phyloP scores from a whole-genome alignment of 352 stramenopile genomes.

The Phytophthora sojae region DNA sequence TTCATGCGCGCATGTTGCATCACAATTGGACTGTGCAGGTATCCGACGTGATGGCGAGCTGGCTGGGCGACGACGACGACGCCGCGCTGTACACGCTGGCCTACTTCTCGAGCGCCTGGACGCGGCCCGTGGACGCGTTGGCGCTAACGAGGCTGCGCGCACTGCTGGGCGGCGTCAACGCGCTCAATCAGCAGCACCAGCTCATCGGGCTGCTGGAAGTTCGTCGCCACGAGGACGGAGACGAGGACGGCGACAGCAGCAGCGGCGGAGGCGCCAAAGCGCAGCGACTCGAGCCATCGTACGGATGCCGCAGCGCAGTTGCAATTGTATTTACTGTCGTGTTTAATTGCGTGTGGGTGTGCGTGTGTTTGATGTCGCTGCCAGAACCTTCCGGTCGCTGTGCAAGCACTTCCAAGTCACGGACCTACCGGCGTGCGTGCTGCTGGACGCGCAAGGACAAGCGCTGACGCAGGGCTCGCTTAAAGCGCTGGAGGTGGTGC shows the following conservation, averaged over 20 bases:
- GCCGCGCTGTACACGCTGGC: slow-evolving; percentile 47
- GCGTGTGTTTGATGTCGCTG: not conserved
- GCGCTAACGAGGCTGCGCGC: slow-evolving; percentile 31
- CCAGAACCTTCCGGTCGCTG: slow-evolving; percentile 45
- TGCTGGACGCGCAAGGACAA: slow-evolving; percentile 40
- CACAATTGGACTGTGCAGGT: not conserved
- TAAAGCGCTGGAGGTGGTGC: slow-evolving; percentile 18
- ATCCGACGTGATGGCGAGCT: slow-evolving; percentile 22
- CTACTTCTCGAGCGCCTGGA: slow-evolving; percentile 64
- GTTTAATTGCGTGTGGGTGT: not conserved
- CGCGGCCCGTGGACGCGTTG: slow-evolving; percentile 38
- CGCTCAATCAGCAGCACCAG: not conserved
- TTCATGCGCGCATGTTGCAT: not conserved
- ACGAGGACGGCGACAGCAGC: not conserved
- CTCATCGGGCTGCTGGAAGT: slow-evolving; percentile 42
- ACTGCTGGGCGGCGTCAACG: slow-evolving; percentile 23
- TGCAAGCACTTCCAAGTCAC: slow-evolving; percentile 57
- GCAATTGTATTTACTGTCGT: not conserved
- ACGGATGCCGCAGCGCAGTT: not conserved
- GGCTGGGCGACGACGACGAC: slow-evolving; percentile 2
- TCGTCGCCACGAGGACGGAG: slow-evolving; percentile 6
- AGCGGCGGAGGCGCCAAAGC: slow-evolving; percentile 1
- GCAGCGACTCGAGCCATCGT: slow-evolving; percentile 39
- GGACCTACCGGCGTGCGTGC: slow-evolving; percentile 43
- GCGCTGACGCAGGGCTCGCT: slow-evolving; percentile 18